Conservation (phyloP, 2,329 filamentous ascomycete genomes). For the Pseudocercospora crystallina region DNA sequence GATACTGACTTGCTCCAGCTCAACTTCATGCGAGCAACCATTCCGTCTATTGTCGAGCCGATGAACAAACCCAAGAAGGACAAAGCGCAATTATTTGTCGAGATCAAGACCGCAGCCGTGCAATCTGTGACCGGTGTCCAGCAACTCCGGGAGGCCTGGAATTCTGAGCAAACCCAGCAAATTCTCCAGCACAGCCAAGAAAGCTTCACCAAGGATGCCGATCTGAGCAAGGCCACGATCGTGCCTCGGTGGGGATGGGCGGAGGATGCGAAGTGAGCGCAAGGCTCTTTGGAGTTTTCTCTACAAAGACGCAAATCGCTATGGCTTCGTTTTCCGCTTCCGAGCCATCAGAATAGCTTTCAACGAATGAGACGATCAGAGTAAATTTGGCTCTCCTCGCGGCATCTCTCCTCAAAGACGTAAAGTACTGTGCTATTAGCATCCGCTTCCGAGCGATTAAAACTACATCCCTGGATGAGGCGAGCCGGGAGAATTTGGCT, state of each 20-base stretch:
- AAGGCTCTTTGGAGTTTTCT: not conserved
- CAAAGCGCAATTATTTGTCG: conserved; percentile 38
- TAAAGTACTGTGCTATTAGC: no score
- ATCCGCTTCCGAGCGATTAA: no score
- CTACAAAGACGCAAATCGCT: no score
- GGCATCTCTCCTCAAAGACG: not conserved
- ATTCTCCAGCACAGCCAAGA: conserved; percentile 34
- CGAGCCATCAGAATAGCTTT: no score
- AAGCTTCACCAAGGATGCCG: conserved; percentile 38
- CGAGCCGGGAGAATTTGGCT: no score
- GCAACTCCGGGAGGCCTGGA: conserved; percentile 40
- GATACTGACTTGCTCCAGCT: conserved; percentile 34
- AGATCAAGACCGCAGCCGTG: conserved; percentile 40
- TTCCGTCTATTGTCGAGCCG: conserved; percentile 45
- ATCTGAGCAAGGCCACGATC: conserved; percentile 37
- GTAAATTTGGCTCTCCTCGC: no score
- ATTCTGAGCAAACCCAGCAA: conserved; percentile 38
- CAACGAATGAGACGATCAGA: no score
- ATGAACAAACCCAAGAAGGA: conserved; percentile 31
- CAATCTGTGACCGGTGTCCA: conserved; percentile 39
- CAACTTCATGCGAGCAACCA: conserved; percentile 42
- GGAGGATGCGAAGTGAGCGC: conserved; percentile 19
- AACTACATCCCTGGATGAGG: no score
- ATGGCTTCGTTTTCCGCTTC: no score
- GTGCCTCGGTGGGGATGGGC: conserved; percentile 42